These are phyloP conservation scores for Peterozyma xylosa DNA, from an alignment of 805 yeast species.

Conservation along the genomic window DNA sequence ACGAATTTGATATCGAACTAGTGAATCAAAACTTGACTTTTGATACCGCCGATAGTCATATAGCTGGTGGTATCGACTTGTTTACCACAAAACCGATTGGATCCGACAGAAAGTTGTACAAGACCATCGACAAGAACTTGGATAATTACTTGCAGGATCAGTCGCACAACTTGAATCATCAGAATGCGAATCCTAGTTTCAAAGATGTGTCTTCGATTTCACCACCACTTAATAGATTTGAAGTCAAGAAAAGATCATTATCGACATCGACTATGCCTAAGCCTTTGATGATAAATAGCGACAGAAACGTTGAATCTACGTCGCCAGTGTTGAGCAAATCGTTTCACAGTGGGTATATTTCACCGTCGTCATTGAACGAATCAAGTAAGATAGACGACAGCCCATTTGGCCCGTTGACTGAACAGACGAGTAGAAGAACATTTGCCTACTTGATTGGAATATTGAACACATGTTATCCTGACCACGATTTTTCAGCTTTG, in stretches of 20 bases:
- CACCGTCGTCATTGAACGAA: slow-evolving; percentile 4
- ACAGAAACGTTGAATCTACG: background rate
- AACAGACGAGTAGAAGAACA: slow-evolving; percentile 77
- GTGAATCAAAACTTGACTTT: slow-evolving; percentile 82
- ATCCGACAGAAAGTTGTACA: slow-evolving; percentile 81
- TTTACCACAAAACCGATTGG: slow-evolving; percentile 93
- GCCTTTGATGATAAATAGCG: slow-evolving; percentile 1
- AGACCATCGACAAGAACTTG: slow-evolving; percentile 77
- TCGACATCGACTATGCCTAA: slow-evolving; percentile 5
- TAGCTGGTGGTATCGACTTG: slow-evolving; percentile 86
- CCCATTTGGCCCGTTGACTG: slow-evolving; percentile 91
- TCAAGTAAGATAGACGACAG: slow-evolving; percentile 19
- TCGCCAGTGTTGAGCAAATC: slow-evolving; percentile 4
- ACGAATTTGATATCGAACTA: slow-evolving; percentile 86
- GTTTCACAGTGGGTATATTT: slow-evolving; percentile 6
- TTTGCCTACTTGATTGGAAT: slow-evolving; percentile 90
- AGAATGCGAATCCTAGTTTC: slow-evolving; percentile 1
- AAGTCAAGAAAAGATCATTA: slow-evolving; percentile 2
- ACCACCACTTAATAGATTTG: slow-evolving; percentile 5
- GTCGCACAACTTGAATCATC: slow-evolving; percentile 23
- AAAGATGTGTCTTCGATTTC: slow-evolving; percentile 5
- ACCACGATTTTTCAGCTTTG: slow-evolving; percentile 84
- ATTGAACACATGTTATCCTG: slow-evolving; percentile 88
- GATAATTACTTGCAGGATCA: slow-evolving; percentile 43
- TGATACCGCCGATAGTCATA: slow-evolving; percentile 65